Conservation (phyloP, 2,329 filamentous ascomycete species). For the Trichophyton equinum region DNA sequence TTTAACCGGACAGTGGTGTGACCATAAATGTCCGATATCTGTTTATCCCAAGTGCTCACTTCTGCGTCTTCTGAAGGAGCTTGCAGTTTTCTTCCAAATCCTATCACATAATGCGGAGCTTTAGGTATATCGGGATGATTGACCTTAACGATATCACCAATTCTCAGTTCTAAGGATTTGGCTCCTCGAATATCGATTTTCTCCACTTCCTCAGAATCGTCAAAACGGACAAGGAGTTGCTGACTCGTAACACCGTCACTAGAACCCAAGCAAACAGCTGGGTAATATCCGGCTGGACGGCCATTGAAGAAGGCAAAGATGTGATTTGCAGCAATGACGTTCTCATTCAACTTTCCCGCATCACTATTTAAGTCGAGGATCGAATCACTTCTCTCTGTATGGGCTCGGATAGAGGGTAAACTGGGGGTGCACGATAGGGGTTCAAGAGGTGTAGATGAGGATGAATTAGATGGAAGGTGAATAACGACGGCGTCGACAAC, state of each 20-base stretch:
- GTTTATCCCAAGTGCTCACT: constrained; percentile 10
- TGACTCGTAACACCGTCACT: constrained; percentile 27
- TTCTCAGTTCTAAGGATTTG: constrained; percentile 33
- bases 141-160: constrained; percentile 37
- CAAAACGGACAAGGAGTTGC: constrained; percentile 36
- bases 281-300: constrained; percentile 44
- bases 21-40: constrained; percentile 34
- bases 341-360: neutral
- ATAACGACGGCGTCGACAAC: constrained; percentile 8
- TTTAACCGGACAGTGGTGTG: constrained; percentile 30
- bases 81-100: constrained; percentile 27
- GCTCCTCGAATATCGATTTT: constrained; percentile 30
- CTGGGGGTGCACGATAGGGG: neutral
- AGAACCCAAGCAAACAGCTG: constrained; percentile 44
- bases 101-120: constrained; percentile 32
- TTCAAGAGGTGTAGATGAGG: neutral
- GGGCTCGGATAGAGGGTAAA: neutral
- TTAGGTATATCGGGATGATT: constrained; percentile 32
- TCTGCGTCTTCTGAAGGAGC: constrained; percentile 15
- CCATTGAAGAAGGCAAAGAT: constrained; percentile 48
- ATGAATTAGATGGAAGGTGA: constrained; percentile 8
- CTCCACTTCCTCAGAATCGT: constrained; percentile 29
- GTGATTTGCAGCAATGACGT: constrained; percentile 35
- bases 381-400: neutral
- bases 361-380: neutral